Evolutionary conservation across 345 rosid species (phyloP).

Genomic region (Salix dunnii): DNA sequence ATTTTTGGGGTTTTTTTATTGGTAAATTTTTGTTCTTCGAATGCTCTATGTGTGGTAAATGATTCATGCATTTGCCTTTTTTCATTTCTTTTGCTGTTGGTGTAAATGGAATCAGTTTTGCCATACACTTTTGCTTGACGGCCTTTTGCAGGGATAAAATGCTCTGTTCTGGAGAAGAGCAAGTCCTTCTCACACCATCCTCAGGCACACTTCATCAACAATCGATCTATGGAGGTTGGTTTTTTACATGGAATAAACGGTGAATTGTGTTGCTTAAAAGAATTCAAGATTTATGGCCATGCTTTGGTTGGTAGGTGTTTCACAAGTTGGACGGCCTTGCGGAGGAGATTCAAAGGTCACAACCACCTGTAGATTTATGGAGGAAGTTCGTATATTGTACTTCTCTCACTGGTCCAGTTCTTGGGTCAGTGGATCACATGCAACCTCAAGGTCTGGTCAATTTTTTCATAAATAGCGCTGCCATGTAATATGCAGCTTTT

Average conservation of each 20-base stretch:
- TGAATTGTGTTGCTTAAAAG: neutral
- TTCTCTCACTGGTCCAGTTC: slow-evolving; percentile 74
- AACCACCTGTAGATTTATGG: slow-evolving; percentile 88
- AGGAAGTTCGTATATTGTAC: slow-evolving; percentile 91
- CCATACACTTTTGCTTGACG: slow-evolving; percentile 5
- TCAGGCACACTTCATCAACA: slow-evolving; percentile 96
- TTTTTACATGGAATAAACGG: neutral
- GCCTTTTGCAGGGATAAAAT: slow-evolving; percentile 55
- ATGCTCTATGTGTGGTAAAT: neutral
- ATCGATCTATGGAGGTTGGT: slow-evolving; percentile 90
- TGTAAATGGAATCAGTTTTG: neutral
- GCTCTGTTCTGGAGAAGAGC: slow-evolving; percentile 74
- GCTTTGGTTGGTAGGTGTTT: slow-evolving; percentile 48
- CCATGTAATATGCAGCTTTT: neutral
- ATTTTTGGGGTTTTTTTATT: neutral
- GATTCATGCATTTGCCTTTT: neutral
- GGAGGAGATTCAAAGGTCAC: slow-evolving; percentile 73
- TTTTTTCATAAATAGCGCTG: neutral
- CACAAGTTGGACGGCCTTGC: slow-evolving; percentile 77
- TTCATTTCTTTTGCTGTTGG: neutral
- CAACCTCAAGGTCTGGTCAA: slow-evolving; percentile 74
- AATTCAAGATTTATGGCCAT: slow-evolving; percentile 3
- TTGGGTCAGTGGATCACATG: slow-evolving; percentile 95
- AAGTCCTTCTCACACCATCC: slow-evolving; percentile 68
- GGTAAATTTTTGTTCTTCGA: neutral